Percentiles rank a stretch among this genome's conserved stretches.
Conservation (phyloP, 2,329 filamentous ascomycete species). For the Bretziella fagacearum region DNA sequence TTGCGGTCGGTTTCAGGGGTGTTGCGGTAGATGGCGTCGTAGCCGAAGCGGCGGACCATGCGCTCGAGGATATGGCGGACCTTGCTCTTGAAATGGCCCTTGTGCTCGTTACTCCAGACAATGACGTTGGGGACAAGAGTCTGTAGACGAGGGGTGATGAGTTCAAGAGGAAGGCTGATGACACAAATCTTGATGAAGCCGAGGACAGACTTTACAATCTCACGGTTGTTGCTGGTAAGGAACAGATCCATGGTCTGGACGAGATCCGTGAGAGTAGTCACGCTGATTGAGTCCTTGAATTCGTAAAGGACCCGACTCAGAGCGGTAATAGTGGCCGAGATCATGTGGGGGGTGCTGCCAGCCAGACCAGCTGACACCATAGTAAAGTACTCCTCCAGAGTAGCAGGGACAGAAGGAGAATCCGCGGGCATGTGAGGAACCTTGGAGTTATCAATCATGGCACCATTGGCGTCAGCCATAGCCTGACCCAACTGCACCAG, state of each 20-base stretch:
- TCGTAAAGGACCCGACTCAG: conserved; percentile 87
- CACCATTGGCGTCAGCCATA: conserved; percentile 49
- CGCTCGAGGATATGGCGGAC: conserved; percentile 96
- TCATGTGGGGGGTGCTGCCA: conserved; percentile 88
- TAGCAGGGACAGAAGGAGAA: conserved; percentile 60
- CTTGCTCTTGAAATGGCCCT: conserved; percentile 89
- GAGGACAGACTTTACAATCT: conserved; percentile 86
- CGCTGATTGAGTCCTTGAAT: conserved; percentile 55
- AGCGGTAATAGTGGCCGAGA: conserved; percentile 90
- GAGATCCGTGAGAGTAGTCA: conserved; percentile 59
- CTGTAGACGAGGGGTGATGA: conserved; percentile 61
- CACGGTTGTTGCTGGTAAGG: conserved; percentile 86
- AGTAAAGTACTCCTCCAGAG: conserved; percentile 87
- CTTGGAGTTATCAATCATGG: conserved; percentile 67
- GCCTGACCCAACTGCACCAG: conserved; percentile 76
- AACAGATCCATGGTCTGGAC: conserved; percentile 94
- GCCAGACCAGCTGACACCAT: conserved; percentile 96
- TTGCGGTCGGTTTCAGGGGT: conserved; percentile 80
- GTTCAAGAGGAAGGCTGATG: conserved; percentile 61
- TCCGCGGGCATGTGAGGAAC: conserved; percentile 74
- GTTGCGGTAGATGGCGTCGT: conserved; percentile 58
- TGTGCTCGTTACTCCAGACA: conserved; percentile 95
- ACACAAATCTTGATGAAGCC: conserved; percentile 95
- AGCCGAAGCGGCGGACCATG: conserved; percentile 81
- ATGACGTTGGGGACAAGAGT: conserved; percentile 78